Conservation (phyloP, 805 yeast genomes). For the Zygosaccharomyces gambellarensis region DNA sequence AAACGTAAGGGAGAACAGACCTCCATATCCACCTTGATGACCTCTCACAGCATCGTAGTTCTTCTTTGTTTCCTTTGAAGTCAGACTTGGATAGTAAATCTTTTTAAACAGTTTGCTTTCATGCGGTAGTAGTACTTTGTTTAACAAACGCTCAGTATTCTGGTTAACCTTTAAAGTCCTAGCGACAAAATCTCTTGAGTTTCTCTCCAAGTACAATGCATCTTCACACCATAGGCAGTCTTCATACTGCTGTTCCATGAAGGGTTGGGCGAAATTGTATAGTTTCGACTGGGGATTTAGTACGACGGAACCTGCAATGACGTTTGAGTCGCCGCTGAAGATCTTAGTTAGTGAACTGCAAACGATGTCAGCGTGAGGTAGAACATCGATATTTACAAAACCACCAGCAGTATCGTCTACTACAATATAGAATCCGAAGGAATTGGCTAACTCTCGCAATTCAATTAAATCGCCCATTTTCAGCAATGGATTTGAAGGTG, state of each 20-base stretch:
- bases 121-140: conserved; percentile 44
- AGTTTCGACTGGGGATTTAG: conserved; percentile 64
- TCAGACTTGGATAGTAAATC: conserved; percentile 66
- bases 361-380: conserved; percentile 80
- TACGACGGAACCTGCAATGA: conserved; percentile 87
- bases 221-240: conserved; percentile 92
- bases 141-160: conserved; percentile 50
- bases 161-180: conserved; percentile 52
- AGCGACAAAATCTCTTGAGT: conserved; percentile 78
- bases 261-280: conserved; percentile 37
- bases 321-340: conserved; percentile 91
- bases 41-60: conserved; percentile 66
- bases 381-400: conserved; percentile 72
- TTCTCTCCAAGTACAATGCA: conserved; percentile 85
- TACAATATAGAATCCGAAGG: conserved; percentile 70
- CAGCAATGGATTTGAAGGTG: conserved; percentile 91
- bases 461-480: conserved; percentile 73
- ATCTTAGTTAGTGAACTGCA: conserved; percentile 87
- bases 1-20: conserved; percentile 72
- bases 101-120: conserved; percentile 47
- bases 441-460: conserved; percentile 59
- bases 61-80: conserved; percentile 42
- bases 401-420: conserved; percentile 96
- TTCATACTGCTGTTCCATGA: conserved; percentile 48
- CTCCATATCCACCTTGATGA: conserved; percentile 86